Conservation (phyloP, 163 green algal species). For the Chlorella variabilis region DNA sequence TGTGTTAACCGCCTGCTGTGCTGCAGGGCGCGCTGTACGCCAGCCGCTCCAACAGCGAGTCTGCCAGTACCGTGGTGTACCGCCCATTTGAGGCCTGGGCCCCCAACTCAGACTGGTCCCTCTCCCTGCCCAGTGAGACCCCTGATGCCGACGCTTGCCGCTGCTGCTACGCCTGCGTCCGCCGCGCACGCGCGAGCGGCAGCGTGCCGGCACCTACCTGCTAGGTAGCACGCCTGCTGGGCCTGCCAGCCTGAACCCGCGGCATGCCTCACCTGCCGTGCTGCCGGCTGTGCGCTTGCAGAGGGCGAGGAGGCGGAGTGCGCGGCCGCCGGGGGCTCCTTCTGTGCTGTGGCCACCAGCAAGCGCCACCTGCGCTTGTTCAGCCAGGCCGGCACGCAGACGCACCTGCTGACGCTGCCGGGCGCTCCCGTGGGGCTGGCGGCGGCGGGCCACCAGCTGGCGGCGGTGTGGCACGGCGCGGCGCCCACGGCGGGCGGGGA, state of each 20-base stretch:
- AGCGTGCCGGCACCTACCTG: too few species aligned
- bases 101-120: slow-evolving; percentile 75
- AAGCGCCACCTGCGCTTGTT: slow-evolving; percentile 79
- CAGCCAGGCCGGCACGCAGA: slow-evolving; percentile 73
- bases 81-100: slow-evolving; percentile 84
- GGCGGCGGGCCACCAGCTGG: slow-evolving; percentile 58
- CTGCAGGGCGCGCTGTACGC: slow-evolving; percentile 70
- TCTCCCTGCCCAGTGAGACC: slow-evolving; percentile 56
- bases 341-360: slow-evolving; percentile 74
- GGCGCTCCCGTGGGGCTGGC: slow-evolving; percentile 66
- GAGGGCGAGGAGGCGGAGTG: slow-evolving; percentile 69
- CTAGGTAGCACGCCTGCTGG: neutral
- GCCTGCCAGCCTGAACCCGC: neutral
- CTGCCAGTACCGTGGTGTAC: slow-evolving; percentile 71
- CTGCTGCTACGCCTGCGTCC: neutral
- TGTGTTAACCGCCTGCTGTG: too few species aligned
- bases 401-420: slow-evolving; percentile 56
- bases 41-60: slow-evolving; percentile 43
- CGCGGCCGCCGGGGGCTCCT: slow-evolving; percentile 65
- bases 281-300: neutral
- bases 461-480: slow-evolving; percentile 64
- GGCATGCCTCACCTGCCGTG: neutral
- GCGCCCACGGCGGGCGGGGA: slow-evolving; percentile 35
- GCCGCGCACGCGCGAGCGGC: too few species aligned
- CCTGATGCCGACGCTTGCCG: neutral